phyloP scores from a whole-genome alignment of 192 early-diverging fungal species.

The Gigaspora rosea region DNA sequence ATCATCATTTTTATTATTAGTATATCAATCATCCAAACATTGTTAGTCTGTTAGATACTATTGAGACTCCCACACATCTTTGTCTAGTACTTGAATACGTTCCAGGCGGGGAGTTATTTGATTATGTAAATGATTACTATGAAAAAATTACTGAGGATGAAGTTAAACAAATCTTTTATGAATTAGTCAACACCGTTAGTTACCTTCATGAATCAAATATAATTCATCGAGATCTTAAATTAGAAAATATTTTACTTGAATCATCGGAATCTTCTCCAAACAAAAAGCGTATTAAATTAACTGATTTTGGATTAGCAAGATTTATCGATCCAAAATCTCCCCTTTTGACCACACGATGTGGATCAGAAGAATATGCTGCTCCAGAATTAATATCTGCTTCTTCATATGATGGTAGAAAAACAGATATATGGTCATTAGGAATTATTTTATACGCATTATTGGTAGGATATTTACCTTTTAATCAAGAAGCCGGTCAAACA shows the following conservation, averaged over 20 bases:
- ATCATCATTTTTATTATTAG: slow-evolving; percentile 32
- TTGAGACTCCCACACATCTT: slow-evolving; percentile 62
- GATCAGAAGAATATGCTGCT: slow-evolving; percentile 76
- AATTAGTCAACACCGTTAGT: slow-evolving; percentile 56
- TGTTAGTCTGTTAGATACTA: slow-evolving; percentile 59
- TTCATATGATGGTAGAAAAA: slow-evolving; percentile 67
- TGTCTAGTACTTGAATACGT: slow-evolving; percentile 75
- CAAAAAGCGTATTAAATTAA: slow-evolving; percentile 54
- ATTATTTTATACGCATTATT: slow-evolving; percentile 76
- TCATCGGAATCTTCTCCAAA: slow-evolving; percentile 30
- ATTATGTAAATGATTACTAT: slow-evolving; percentile 59
- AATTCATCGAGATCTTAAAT: slow-evolving; percentile 66
- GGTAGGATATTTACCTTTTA: slow-evolving; percentile 76
- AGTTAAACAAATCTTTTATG: slow-evolving; percentile 54
- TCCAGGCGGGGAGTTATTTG: slow-evolving; percentile 74
- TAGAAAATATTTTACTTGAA: slow-evolving; percentile 59
- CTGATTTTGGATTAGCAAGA: slow-evolving; percentile 66
- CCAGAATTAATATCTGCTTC: slow-evolving; percentile 67
- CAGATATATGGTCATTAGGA: slow-evolving; percentile 83
- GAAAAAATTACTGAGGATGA: slow-evolving; percentile 48
- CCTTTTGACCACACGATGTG: slow-evolving; percentile 61
- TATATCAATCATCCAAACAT: slow-evolving; percentile 70
- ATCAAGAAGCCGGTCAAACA: slow-evolving; percentile 57
- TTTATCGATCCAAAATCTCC: slow-evolving; percentile 49
- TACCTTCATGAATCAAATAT: slow-evolving; percentile 68